phyloP scores from a whole-genome alignment of 2,329 filamentous ascomycete species.

The Cryphonectria nitschkei region DNA sequence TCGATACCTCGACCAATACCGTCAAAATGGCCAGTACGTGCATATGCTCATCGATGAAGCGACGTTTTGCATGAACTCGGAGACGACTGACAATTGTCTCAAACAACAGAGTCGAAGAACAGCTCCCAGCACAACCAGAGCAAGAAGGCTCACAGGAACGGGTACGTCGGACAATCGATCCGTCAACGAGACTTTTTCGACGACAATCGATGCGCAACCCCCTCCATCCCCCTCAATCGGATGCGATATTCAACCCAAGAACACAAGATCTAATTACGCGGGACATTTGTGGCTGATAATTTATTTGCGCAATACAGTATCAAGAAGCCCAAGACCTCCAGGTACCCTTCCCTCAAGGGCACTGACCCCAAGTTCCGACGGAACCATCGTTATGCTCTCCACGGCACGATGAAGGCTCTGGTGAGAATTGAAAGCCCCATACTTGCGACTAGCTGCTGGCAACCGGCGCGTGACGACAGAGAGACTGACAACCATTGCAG shows the following conservation, averaged over 20 bases:
- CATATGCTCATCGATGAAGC: conserved; percentile 6
- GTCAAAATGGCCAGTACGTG: conserved; percentile 74
- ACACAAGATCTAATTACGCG: not conserved
- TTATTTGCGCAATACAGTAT: conserved; percentile 64
- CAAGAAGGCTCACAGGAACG: conserved; percentile 99
- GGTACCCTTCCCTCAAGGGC: conserved; percentile 98
- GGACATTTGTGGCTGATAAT: conserved; percentile 22
- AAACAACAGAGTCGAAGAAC: conserved; percentile 91
- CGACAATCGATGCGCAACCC: not conserved
- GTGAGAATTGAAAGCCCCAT: conserved; percentile 48
- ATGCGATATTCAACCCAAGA: conserved; percentile 25
- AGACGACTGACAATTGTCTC: conserved; percentile 35
- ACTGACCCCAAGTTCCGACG: conserved; percentile 99
- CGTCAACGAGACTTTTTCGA: not conserved
- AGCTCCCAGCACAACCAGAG: conserved; percentile 98
- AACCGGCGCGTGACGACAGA: conserved; percentile 3
- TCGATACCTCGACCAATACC: conserved; percentile 43
- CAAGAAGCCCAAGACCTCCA: conserved; percentile 99
- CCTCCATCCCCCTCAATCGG: not conserved
- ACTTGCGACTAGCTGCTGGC: conserved; percentile 51
- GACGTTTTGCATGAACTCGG: not conserved
- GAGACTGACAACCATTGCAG: conserved; percentile 51
- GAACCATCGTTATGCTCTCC: conserved; percentile 99
- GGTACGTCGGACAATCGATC: conserved; percentile 63
- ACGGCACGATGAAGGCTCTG: conserved; percentile 97